phyloP scores from a whole-genome alignment of 2,329 filamentous ascomycete genomes.

The Emergomyces pasteurianus region DNA sequence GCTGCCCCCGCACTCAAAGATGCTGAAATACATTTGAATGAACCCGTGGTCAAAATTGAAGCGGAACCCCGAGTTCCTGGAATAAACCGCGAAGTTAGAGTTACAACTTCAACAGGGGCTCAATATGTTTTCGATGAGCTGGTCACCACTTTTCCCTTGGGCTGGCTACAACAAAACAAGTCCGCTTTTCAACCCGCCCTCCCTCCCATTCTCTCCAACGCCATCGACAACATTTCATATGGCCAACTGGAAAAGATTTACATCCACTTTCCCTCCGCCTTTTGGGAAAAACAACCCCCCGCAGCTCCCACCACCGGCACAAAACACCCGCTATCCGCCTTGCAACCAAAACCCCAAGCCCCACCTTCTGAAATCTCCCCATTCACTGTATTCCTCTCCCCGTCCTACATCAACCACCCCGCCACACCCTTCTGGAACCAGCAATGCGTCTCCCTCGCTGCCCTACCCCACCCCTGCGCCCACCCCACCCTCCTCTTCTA shows the following conservation, averaged over 20 bases:
- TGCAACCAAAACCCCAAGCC: slow-evolving; percentile 4
- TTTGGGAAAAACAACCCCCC: slow-evolving; percentile 46
- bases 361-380: slow-evolving; percentile 33
- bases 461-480: slow-evolving; percentile 44
- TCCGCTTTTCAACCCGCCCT: slow-evolving; percentile 35
- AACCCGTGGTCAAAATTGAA: slow-evolving; percentile 31
- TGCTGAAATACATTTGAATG: slow-evolving; percentile 39
- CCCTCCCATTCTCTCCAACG: slow-evolving; percentile 29
- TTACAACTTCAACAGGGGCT: slow-evolving; percentile 28
- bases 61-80: slow-evolving; percentile 14
- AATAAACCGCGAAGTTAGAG: slow-evolving; percentile 30
- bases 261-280: slow-evolving; percentile 61
- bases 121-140: slow-evolving; percentile 38
- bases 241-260: slow-evolving; percentile 39
- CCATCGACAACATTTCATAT: slow-evolving; percentile 38
- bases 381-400: slow-evolving; percentile 66
- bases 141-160: slow-evolving; percentile 41
- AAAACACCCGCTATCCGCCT: slow-evolving; percentile 18
- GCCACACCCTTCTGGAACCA: slow-evolving; percentile 59
- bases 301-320: background rate
- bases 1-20: slow-evolving; percentile 35
- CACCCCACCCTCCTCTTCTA: slow-evolving; percentile 81
- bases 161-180: slow-evolving; percentile 41
- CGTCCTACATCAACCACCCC: slow-evolving; percentile 50
- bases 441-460: slow-evolving; percentile 64